A percentile compares a stretch with the other conserved stretches of the same genome.
Evolutionary conservation across 345 rosid species (phyloP).

Genomic region (Draba incana): DNA sequence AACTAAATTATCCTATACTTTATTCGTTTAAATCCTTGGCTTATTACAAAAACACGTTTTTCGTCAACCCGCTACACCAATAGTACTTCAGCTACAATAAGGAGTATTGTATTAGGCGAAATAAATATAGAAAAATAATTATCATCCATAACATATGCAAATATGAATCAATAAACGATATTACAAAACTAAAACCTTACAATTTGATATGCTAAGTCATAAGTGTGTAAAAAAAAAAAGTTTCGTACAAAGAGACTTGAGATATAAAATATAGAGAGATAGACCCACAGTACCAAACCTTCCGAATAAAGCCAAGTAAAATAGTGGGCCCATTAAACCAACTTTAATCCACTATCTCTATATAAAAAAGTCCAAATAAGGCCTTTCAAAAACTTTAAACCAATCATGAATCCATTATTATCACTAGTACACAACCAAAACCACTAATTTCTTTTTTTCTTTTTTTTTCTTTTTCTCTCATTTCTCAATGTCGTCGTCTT

Average conservation of each 20-base stretch:
- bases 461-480: neutral
- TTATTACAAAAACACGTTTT: too few species aligned
- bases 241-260: neutral
- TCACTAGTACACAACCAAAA: slow-evolving; percentile 21
- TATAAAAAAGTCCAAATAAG: neutral
- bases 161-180: neutral
- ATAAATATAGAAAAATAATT: neutral
- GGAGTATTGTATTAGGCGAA: slow-evolving; percentile 17
- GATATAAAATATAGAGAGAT: neutral
- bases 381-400: slow-evolving; percentile 5
- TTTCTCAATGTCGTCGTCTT: slow-evolving; percentile 37
- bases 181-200: neutral
- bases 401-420: slow-evolving; percentile 37
- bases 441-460: slow-evolving; percentile 26
- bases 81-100: too few species aligned
- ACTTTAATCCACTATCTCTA: slow-evolving; percentile 9
- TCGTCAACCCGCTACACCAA: too few species aligned
- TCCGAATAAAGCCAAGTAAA: slow-evolving; percentile 38
- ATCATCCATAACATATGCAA: neutral
- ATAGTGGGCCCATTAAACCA: slow-evolving; percentile 30
- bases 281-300: slow-evolving; percentile 37
- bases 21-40: too few species aligned
- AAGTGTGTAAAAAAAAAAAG: neutral
- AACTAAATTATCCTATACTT: too few species aligned
- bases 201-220: neutral